These are phyloP conservation scores for Aquilaria malaccensis DNA, from an alignment of 345 rosid genomes.

Conservation along the genomic window DNA sequence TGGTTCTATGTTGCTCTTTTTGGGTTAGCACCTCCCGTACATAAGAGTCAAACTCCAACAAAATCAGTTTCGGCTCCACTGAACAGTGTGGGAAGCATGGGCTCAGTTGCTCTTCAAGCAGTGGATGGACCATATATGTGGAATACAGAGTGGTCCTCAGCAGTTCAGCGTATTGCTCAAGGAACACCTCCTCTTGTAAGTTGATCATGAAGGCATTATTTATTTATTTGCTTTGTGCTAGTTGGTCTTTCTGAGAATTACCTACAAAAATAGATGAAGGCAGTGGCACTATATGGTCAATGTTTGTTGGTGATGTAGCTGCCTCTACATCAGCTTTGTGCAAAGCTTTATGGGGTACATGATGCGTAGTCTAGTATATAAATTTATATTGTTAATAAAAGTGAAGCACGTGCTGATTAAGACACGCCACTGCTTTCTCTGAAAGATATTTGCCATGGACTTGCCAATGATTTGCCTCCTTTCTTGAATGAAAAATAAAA, in stretches of 20 bases:
- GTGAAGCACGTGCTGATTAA: too few relatives aligned
- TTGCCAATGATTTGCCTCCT: too few relatives aligned
- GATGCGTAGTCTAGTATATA: too few relatives aligned
- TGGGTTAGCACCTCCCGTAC: constrained; percentile 94
- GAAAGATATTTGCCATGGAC: too few relatives aligned
- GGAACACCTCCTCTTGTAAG: constrained; percentile 99
- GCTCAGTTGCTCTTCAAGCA: constrained; percentile 76
- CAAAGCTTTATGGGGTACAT: too few relatives aligned
- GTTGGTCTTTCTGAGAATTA: background rate
- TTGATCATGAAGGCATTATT: constrained; percentile 19
- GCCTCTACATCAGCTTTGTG: too few relatives aligned
- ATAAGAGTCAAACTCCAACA: constrained; percentile 42
- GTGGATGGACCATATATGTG: constrained; percentile 98
- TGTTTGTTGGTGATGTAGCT: too few relatives aligned
- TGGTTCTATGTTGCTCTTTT: constrained; percentile 98
- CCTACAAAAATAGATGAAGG: too few relatives aligned
- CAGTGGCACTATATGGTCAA: too few relatives aligned
- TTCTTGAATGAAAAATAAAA: too few relatives aligned
- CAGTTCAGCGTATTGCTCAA: constrained; percentile 88
- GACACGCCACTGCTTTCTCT: too few relatives aligned
- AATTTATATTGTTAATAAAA: too few relatives aligned
- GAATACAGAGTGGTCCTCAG: constrained; percentile 72
- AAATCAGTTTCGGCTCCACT: constrained; percentile 68
- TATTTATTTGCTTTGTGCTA: constrained; percentile 1
- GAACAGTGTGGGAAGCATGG: constrained; percentile 73